Evolutionary conservation across 352 stramenopile species (phyloP).

Genomic region (Stramenopiles sp.): DNA sequence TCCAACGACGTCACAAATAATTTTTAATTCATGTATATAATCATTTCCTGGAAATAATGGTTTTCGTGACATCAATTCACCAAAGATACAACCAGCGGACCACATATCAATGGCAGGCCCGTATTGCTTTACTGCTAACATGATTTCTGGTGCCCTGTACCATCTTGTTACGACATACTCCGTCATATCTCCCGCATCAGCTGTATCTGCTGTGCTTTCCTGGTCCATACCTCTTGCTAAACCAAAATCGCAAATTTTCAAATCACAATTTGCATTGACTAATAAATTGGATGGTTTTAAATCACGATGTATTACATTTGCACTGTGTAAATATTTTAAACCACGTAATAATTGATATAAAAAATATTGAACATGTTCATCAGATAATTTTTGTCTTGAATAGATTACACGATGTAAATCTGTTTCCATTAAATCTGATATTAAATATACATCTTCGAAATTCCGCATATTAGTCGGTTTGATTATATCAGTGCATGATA

Average conservation of each 20-base stretch:
- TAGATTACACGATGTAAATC: conserved; percentile 95
- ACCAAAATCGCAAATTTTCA: conserved; percentile 85
- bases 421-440: conserved; percentile 92
- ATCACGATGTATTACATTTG: conserved; percentile 83
- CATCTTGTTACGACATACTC: conserved; percentile 72
- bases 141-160: conserved; percentile 74
- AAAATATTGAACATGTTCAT: conserved; percentile 83
- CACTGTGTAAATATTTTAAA: conserved; percentile 88
- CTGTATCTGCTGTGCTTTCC: not conserved
- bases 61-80: conserved; percentile 88
- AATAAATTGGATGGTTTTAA: conserved; percentile 93
- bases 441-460: conserved; percentile 93
- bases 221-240: conserved; percentile 65
- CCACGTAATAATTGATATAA: conserved; percentile 85
- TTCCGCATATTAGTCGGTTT: conserved; percentile 58
- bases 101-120: conserved; percentile 88
- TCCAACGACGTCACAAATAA: conserved; percentile 89
- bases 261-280: conserved; percentile 82
- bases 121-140: conserved; percentile 94
- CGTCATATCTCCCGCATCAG: conserved; percentile 34
- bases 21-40: conserved; percentile 97
- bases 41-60: conserved; percentile 94
- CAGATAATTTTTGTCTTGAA: conserved; percentile 67
- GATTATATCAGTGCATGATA: conserved; percentile 62
- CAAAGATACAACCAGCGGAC: conserved; percentile 97